Base-by-base conservation (phyloP, 2,329 filamentous ascomycete species). In the Beauveria scarabaeidicola region DNA sequence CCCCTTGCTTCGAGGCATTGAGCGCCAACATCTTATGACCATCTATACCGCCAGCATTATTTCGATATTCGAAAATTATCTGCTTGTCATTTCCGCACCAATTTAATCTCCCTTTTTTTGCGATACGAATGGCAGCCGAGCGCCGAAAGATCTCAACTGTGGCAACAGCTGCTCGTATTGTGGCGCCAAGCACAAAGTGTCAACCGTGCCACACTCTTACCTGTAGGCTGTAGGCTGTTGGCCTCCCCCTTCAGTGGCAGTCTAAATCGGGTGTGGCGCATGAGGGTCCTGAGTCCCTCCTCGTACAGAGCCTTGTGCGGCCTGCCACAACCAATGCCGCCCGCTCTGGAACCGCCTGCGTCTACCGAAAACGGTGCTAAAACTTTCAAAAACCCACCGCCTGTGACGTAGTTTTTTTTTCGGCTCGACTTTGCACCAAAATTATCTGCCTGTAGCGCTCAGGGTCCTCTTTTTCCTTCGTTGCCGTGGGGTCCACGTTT, bases 401-500 rank as follows among this genome's bases (percentile, higher is more conserved):
- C 47, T 51, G 47, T 51, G 47, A 51, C 47, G 47, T 51, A 51
- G 13, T 15, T 36, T 36, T 36, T 36, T 36, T 47, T 27, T 47
- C 36, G 10, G 9, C 27, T 38, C 36, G 11, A 41, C 36, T 2
- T 32, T 10, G 25, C 23, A 32, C 27, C 47, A 29, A 48, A 48
- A 48, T 27, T 29, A 13, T 10, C 23, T 50, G 52, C 17, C 11
- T 41, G 32, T n/a, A 32, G 52, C 29, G 27, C 29, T 13, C 15
- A 23, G 11, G 19, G 23, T 54, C 52, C 52, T 54, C 52, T 54
- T 54, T 54, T 54, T 15, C 21, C 25, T 43, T 41, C 32, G 21
- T 54, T 54, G 46, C 36, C 36, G 55, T 38, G 27, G 44, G 54
- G 44, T 52, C 55, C 23, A 58, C 55, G 38, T 44, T 43, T 51